These are phyloP conservation scores for Podochytrium sp. DNA, from an alignment of 192 early-diverging fungal genomes.

Conservation along the genomic window DNA sequence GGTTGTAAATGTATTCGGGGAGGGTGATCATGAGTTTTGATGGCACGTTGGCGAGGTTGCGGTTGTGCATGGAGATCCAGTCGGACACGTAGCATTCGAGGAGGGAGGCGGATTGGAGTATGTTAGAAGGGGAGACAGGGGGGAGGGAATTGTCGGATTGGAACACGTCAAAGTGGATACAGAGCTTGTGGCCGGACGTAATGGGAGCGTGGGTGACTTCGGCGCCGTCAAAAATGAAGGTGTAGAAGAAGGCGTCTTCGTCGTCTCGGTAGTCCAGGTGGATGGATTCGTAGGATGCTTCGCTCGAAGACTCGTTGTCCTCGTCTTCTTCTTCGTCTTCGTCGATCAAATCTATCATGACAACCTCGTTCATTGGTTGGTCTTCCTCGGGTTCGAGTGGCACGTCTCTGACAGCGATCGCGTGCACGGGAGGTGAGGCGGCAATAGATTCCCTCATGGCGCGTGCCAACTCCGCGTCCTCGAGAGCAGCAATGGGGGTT, in stretches of 20 bases:
- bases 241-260: neutral
- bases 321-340: neutral
- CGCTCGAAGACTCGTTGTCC: neutral
- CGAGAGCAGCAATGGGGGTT: too few species aligned
- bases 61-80: neutral
- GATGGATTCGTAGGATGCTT: too few species aligned
- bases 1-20: neutral
- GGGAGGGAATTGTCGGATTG: neutral
- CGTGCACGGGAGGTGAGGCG: too few species aligned
- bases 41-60: neutral
- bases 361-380: neutral
- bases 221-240: neutral
- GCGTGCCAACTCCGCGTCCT: too few species aligned
- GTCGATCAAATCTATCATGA: too few species aligned
- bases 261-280: too few species aligned
- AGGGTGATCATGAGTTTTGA: neutral
- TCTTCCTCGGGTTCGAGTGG: neutral
- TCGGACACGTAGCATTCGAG: too few species aligned
- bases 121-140: neutral
- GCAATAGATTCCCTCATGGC: too few species aligned
- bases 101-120: too few species aligned
- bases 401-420: too few species aligned
- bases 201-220: neutral
- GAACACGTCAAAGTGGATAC: neutral
- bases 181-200: neutral